Evolutionary conservation across 2,329 filamentous ascomycete species (phyloP), one percentile per base, ranked within the genome.

Genomic region (Ophiosphaerella narmari): DNA sequence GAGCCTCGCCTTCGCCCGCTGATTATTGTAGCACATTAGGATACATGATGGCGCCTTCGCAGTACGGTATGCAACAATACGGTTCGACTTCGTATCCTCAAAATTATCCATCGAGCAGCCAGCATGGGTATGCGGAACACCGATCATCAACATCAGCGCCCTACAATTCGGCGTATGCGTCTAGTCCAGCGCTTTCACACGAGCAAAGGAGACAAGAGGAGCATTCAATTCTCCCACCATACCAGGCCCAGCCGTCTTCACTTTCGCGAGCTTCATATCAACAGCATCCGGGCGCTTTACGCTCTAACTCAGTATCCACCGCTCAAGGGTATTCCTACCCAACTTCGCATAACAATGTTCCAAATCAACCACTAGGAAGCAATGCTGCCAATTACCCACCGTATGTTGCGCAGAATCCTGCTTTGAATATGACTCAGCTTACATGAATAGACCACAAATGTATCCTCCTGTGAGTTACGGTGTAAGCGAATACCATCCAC

Each of bases 31-130:
- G 72, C 68, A 70, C 69, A 51, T 61, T 74, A 59, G 71, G 66
- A 45, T 74, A 67, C 53, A 72, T 73, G 66, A 73, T 74, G 72
- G 60, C 71, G 54, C 67, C 73, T 59, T 64, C 70, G 51, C 73
- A 72, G 50, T 74, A 74, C 60, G 66, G 65, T 53, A 64, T 72
- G 59, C 66, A 68, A 50, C 64, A 73, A 34, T 74, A 71, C 50
- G 66, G 66, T 35, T 68, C 68, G 38, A 52, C 66, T 36, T 52
- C 70, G 11, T 67, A 71, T 43, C 63, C 68, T n/a, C 55, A 65
- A 58, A 60, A 60, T 44, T 72, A 72, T 40, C 62, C 67, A 14
- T 55, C 67, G 13, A 61, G 59, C 39, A 67, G 55, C 37, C 60
- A 65, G 26, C 65, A 67, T 38, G 52, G 60, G 12, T 72, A 71